These are phyloP conservation scores for Moringa oleifera DNA, from an alignment of 345 rosid genomes.

Conservation along the genomic window DNA sequence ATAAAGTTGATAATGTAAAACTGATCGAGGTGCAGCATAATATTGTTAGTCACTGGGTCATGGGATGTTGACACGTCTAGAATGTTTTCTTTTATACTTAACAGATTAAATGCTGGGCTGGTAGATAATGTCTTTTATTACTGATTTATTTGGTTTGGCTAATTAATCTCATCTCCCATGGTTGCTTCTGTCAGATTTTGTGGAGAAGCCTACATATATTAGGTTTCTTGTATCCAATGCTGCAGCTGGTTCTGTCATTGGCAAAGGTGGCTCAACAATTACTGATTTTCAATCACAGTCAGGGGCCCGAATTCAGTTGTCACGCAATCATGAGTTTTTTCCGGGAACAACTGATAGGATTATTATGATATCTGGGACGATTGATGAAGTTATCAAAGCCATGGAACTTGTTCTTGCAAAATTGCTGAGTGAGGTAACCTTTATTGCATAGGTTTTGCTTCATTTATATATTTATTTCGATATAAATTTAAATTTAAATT, in stretches of 20 bases:
- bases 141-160: neutral
- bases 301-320: slow-evolving; percentile 91
- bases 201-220: slow-evolving; percentile 72
- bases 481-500: no score
- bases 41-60: no score
- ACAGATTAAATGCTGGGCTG: no score
- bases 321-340: slow-evolving; percentile 88
- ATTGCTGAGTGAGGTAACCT: slow-evolving; percentile 79
- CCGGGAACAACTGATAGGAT: slow-evolving; percentile 96
- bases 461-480: no score
- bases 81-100: no score
- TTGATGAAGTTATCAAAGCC: slow-evolving; percentile 74
- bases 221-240: slow-evolving; percentile 97
- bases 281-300: slow-evolving; percentile 94
- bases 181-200: slow-evolving; percentile 46
- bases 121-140: slow-evolving; percentile 1
- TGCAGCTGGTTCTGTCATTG: slow-evolving; percentile 97
- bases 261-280: slow-evolving; percentile 97
- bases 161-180: slow-evolving; percentile 2
- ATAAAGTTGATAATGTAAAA: no score
- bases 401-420: slow-evolving; percentile 81
- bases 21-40: no score
- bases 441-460: slow-evolving; percentile 5
- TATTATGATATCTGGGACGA: slow-evolving; percentile 73
- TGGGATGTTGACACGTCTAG: no score